Base-by-base conservation (phyloP, 257 asterid species). In the Handroanthus guayacan region DNA sequence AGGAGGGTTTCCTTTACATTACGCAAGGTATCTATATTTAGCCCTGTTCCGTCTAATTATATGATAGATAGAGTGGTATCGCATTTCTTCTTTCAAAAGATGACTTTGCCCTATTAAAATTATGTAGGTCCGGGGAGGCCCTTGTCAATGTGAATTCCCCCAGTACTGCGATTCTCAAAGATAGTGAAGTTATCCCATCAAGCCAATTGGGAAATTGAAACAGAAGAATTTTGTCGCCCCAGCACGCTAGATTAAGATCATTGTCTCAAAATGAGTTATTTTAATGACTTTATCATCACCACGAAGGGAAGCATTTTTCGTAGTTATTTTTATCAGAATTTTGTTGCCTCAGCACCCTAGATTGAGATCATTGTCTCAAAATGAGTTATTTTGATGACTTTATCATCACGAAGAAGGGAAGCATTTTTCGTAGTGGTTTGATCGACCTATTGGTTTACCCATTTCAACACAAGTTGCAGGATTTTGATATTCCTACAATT, bases 1-100 rank as follows among this genome's bases (percentile, higher is more conserved):
- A 95, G 98, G 77, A 88, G 99, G 75, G 99, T 92, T 57, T 95
- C 99, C 5, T 89, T 95, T 48, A 95, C 99, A 68, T 62, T 95
- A 61, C 97, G 99, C 78, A 95, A 91, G 92, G 98, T 94, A 81
- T 39, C 72, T 62, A 7, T n/a, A 31, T 45, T 2, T 38, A 17
- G 71, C 61, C 25, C 11, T 55, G 16, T 51, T 55, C 14, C 8
- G 8, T 43, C 9, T 39, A 45, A 16, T 65, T 62, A 36, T n/a
- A 31, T 25, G 31, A 25, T 25, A 11, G 37, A 44, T 66, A 17
- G 36, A 12, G 17, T 41, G 17, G 6, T 3, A 39, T 39, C 7
- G 3, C 44, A 25, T 25, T 25, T 25, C 31, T 25, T 25, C 31
- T 25, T 25, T 25, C 31, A 25, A 25, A 25, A 25, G 31, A 25